Evolutionary conservation across 108 stramenopile species (phyloP).

Genomic region (Fragilariopsis cylindrus): DNA sequence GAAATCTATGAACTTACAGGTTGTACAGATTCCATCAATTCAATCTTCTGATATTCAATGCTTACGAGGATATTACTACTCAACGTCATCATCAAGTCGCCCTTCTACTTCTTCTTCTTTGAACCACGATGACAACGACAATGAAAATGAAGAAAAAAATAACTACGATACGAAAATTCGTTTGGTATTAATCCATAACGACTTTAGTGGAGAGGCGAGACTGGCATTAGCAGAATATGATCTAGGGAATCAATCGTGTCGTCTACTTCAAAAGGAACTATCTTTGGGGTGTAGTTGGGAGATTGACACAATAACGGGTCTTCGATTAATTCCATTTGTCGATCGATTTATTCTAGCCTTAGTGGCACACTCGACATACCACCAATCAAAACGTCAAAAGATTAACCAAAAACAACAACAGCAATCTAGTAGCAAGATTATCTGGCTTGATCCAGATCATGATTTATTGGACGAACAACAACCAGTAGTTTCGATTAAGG

Average conservation of each 20-base stretch:
- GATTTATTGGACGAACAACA: neutral
- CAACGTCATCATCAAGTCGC: no score
- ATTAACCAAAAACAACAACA: neutral
- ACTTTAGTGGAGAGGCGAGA: conserved; percentile 1
- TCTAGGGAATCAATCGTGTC: conserved; percentile 7
- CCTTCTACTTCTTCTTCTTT: neutral
- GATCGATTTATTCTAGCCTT: conserved; percentile 4
- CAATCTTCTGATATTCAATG: neutral
- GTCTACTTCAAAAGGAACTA: neutral
- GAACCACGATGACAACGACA: neutral
- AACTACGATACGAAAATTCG: neutral
- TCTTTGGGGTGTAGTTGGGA: conserved; percentile 6
- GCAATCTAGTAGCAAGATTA: neutral
- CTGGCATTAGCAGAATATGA: conserved; percentile 15
- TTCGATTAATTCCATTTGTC: neutral
- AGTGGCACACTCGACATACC: conserved; percentile 9
- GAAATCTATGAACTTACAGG: conserved; percentile 53
- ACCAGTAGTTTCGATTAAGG: neutral
- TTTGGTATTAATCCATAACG: conserved; percentile 12
- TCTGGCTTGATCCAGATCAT: conserved; percentile 18
- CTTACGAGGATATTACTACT: conserved; percentile 6
- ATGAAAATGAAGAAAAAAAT: neutral
- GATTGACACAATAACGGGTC: conserved; percentile 1
- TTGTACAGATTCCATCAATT: conserved; percentile 17
- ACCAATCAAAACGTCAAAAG: neutral